Percentiles rank a stretch among this genome's conserved stretches.
Evolutionary conservation across 306 rosid species (phyloP).

Genomic region (Quercus glauca): DNA sequence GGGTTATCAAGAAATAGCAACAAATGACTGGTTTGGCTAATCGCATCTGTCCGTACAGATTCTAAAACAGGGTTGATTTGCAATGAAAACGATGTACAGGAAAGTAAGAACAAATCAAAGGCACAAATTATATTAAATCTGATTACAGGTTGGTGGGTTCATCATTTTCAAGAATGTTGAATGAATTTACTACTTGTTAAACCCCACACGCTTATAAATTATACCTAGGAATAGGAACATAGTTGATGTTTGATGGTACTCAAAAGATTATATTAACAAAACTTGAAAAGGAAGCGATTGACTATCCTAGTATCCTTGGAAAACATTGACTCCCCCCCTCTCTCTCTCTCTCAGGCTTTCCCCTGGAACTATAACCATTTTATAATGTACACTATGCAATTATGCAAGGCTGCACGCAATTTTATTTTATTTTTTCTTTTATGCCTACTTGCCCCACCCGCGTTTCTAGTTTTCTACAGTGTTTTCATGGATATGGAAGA

Average conservation of each 20-base stretch:
- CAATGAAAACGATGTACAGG: not conserved
- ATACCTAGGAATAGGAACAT: not conserved
- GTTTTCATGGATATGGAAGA: conserved; percentile 12
- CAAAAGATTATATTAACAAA: not conserved
- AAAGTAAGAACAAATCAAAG: not conserved
- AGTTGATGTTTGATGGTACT: too few relatives aligned
- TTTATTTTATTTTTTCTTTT: not conserved
- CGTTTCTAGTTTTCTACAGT: conserved; percentile 21
- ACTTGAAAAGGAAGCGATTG: conserved; percentile 31
- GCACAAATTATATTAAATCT: not conserved
- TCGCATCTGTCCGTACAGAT: not conserved
- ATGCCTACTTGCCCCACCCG: conserved; percentile 26
- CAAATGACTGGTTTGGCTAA: too few relatives aligned
- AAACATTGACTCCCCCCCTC: conserved; percentile 2
- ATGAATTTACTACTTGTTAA: conserved; percentile 9
- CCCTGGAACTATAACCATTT: conserved; percentile 7
- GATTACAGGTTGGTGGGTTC: not conserved
- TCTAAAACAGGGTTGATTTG: conserved; percentile 7
- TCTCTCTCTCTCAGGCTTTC: conserved; percentile 2
- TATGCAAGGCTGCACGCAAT: too few relatives aligned
- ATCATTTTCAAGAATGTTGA: conserved; percentile 14
- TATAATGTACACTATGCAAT: conserved; percentile 11
- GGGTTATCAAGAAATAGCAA: too few relatives aligned
- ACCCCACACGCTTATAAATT: conserved; percentile 25
- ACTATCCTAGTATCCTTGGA: conserved; percentile 13